phyloP scores from a whole-genome alignment of 345 rosid genomes.

The Citrus maxima region DNA sequence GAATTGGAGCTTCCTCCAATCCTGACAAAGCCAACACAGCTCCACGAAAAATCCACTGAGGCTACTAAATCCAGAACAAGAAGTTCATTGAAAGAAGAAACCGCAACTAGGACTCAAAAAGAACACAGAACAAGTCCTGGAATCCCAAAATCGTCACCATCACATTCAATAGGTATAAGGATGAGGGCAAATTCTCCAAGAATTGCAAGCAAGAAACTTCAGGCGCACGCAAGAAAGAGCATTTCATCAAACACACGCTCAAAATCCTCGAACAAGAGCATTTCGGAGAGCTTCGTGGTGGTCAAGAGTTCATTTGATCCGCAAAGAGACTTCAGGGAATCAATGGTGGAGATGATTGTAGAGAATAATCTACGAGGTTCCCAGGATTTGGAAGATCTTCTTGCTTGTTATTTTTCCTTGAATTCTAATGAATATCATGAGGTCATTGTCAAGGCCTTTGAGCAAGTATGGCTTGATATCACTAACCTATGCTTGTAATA shows the following conservation, averaged over 20 bases:
- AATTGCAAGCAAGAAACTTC: constrained; percentile 42
- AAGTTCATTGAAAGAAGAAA: background rate
- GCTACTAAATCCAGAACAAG: constrained; percentile 2
- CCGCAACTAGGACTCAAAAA: background rate
- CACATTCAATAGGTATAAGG: constrained; percentile 35
- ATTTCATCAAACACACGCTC: constrained; percentile 1
- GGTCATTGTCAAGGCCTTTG: constrained; percentile 64
- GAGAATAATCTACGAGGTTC: constrained; percentile 62
- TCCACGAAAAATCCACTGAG: constrained; percentile 1
- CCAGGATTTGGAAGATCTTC: constrained; percentile 77
- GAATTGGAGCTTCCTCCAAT: constrained; percentile 40
- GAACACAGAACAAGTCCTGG: constrained; percentile 17
- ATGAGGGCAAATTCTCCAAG: constrained; percentile 55
- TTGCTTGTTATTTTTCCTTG: constrained; percentile 73
- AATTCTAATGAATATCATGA: constrained; percentile 65
- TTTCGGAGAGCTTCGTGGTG: constrained; percentile 47
- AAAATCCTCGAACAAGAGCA: constrained; percentile 23
- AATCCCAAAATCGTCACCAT: constrained; percentile 22
- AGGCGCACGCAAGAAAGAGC: constrained; percentile 32
- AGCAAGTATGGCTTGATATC: constrained; percentile 66
- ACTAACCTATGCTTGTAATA: constrained; percentile 20
- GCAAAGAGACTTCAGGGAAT: constrained; percentile 70
- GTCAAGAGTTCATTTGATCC: constrained; percentile 75
- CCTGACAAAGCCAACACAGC: constrained; percentile 28
- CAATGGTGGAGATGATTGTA: constrained; percentile 87